A percentile compares a stretch with the other conserved stretches of the same genome.
Conservation (phyloP, 345 rosid genomes). For the Clausena lansium region DNA sequence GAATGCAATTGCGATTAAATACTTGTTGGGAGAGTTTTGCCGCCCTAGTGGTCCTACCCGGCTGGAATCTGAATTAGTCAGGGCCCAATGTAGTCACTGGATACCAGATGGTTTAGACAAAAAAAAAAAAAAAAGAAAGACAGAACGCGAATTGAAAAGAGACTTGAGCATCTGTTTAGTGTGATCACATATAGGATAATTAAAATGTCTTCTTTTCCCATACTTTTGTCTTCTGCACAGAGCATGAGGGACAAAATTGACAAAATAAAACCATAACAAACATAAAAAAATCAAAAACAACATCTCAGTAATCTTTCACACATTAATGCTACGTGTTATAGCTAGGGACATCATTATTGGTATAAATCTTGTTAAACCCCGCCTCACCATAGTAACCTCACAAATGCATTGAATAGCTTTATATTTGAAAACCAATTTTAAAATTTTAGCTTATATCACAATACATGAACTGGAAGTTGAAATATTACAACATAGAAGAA, state of each 20-base stretch:
- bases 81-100: no score
- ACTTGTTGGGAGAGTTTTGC: no score
- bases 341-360: neutral
- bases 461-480: neutral
- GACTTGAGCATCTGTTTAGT: neutral
- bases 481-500: slow-evolving; percentile 82
- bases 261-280: neutral
- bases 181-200: neutral
- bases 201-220: neutral
- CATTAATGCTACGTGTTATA: neutral
- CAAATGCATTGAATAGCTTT: neutral
- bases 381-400: neutral
- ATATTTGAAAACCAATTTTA: neutral
- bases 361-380: neutral
- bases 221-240: neutral
- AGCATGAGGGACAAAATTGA: neutral
- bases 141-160: neutral
- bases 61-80: no score
- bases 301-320: neutral
- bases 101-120: no score
- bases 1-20: no score
- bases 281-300: neutral
- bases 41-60: no score
- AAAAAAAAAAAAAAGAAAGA: neutral
- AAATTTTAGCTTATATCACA: neutral